Conservation (phyloP, 1,284 basidiomycete species). For the Rugosomyces carneus region DNA sequence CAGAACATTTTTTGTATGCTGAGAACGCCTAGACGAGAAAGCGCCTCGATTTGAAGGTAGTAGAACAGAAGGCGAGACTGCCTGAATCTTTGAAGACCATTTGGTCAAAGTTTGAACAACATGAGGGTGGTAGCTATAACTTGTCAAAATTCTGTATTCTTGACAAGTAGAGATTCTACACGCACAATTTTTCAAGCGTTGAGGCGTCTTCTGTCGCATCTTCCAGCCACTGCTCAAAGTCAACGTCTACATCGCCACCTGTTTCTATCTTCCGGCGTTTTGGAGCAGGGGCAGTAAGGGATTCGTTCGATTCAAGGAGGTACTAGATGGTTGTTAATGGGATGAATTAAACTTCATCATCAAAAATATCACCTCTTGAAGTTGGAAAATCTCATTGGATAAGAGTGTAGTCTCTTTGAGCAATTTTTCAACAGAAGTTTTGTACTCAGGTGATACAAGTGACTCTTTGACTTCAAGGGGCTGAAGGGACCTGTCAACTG, state of each 20-base stretch:
- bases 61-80: constrained; percentile 74
- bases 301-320: constrained; percentile 42
- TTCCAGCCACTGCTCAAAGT: constrained; percentile 36
- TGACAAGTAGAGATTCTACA: constrained; percentile 8
- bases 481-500: constrained; percentile 22
- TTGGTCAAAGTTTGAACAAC: constrained; percentile 76
- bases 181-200: constrained; percentile 54
- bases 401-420: constrained; percentile 53
- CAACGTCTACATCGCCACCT: constrained; percentile 24
- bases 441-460: constrained; percentile 27
- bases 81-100: constrained; percentile 92
- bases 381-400: constrained; percentile 59
- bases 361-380: constrained; percentile 50
- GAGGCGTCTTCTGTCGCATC: constrained; percentile 40
- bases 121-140: constrained; percentile 55
- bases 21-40: constrained; percentile 45
- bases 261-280: constrained; percentile 49
- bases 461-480: constrained; percentile 27
- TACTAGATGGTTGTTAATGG: constrained; percentile 26
- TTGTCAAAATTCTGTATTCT: neutral
- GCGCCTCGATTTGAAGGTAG: constrained; percentile 62
- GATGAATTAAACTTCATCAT: neutral
- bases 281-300: constrained; percentile 43
- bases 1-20: constrained; percentile 54
- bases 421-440: constrained; percentile 39